Evolutionary conservation across 2,329 filamentous ascomycete species (phyloP).

Genomic region (Epicoccum nigrum): DNA sequence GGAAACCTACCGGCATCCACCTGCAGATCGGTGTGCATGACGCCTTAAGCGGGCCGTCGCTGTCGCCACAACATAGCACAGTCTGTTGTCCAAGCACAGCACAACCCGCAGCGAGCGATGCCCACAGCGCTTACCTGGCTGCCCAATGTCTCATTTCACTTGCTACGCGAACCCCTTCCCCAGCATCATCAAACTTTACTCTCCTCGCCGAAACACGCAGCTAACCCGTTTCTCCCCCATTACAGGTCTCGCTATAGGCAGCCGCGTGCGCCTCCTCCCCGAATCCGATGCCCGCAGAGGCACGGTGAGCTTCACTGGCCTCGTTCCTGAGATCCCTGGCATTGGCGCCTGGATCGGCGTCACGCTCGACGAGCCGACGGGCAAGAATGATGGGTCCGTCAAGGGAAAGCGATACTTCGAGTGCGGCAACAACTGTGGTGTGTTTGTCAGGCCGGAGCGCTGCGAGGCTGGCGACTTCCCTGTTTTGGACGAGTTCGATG

Average conservation of each 20-base stretch:
- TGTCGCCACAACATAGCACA: background rate
- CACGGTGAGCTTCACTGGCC: constrained; percentile 72
- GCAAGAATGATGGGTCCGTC: constrained; percentile 81
- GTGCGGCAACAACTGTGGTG: constrained; percentile 71
- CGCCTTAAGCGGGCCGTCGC: constrained; percentile 5
- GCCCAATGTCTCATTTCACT: background rate
- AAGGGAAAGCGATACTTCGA: constrained; percentile 72
- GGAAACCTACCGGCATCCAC: constrained; percentile 9
- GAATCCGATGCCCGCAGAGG: constrained; percentile 73
- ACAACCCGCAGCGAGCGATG: background rate
- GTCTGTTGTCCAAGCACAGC: constrained; percentile 2
- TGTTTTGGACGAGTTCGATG: constrained; percentile 55
- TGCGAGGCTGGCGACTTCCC: constrained; percentile 78
- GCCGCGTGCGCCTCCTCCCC: constrained; percentile 53
- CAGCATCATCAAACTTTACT: background rate
- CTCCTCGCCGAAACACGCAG: background rate
- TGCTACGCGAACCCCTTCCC: background rate
- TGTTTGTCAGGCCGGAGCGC: constrained; percentile 79
- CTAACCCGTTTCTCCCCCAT: constrained; percentile 7
- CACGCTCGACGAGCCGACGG: constrained; percentile 75
- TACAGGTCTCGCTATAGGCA: constrained; percentile 34
- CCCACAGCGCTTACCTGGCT: background rate
- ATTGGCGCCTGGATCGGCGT: constrained; percentile 73
- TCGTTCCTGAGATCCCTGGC: constrained; percentile 74
- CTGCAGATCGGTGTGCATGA: constrained; percentile 27